Percentiles rank a stretch among this genome's conserved stretches.
phyloP scores from a whole-genome alignment of 1,284 basidiomycete species.

The Thelephora terrestris region DNA sequence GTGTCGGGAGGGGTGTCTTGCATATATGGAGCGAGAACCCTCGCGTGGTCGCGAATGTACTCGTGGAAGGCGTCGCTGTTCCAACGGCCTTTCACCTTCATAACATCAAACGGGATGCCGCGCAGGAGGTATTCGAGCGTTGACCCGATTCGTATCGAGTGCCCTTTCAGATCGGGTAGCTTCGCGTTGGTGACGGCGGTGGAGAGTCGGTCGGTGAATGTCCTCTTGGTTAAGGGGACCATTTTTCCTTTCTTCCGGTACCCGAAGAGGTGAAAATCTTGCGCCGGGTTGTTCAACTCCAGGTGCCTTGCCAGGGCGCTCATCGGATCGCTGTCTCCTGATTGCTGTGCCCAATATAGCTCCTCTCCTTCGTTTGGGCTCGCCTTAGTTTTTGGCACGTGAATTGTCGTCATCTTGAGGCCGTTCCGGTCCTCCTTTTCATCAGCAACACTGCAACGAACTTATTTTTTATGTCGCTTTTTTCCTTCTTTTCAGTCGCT shows the following conservation, averaged over 20 bases:
- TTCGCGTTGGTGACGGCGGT: slow-evolving; percentile 12
- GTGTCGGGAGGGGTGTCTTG: no score
- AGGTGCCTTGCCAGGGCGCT: slow-evolving; percentile 20
- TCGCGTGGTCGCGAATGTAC: slow-evolving; percentile 13
- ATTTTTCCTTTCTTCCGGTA: slow-evolving; percentile 5
- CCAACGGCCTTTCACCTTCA: slow-evolving; percentile 30
- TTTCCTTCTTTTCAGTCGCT: no score
- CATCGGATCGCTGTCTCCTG: slow-evolving; percentile 19
- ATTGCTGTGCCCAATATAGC: slow-evolving; percentile 6
- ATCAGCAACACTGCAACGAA: no score
- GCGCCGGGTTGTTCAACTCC: slow-evolving; percentile 19
- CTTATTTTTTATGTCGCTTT: no score
- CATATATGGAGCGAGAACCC: slow-evolving; percentile 13
- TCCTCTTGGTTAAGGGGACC: slow-evolving; percentile 19
- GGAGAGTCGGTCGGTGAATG: slow-evolving; percentile 17
- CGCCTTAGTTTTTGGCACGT: slow-evolving; percentile 24
- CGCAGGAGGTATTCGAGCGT: slow-evolving; percentile 29
- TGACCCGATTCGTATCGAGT: slow-evolving; percentile 29
- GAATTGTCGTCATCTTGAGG: no score
- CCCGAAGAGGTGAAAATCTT: slow-evolving; percentile 6
- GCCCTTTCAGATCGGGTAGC: slow-evolving; percentile 17
- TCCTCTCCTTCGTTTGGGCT: slow-evolving; percentile 15
- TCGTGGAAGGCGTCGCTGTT: slow-evolving; percentile 22
- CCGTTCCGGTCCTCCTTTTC: not conserved
- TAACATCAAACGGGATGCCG: slow-evolving; percentile 24